Evolutionary conservation across 495 filamentous ascomycete species (phyloP), one percentile per base, ranked within the genome.

Genomic region (Annulohypoxylon nitens): DNA sequence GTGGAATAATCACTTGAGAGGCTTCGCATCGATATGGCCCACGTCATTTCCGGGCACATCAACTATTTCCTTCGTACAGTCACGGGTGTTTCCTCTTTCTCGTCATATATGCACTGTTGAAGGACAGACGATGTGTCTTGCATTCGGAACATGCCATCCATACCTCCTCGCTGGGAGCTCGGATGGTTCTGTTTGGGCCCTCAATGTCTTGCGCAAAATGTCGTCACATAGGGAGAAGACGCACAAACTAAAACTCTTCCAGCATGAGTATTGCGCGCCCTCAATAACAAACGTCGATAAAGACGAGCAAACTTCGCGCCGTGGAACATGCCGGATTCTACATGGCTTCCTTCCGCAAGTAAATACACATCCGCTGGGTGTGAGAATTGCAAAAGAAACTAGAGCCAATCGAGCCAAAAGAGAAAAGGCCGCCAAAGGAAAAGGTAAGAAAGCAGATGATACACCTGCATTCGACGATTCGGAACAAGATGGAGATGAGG

Each of bases 301-400:
- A n/a, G 67, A 26, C 58, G 71, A 58, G 60, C 75, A 69, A 87
- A 84, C 1, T 81, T 82, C 47, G 86, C 82, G 73, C 81, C 90
- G 75, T 89, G 92, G 76, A 86, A 90, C 81, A 86, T 89, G 78
- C 88, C 90, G 83, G 23, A 78, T 86, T 33, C 62, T 86, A 16
- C 81, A 85, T 54, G 82, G 83, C 1, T 86, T 81, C 51, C 54
- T 77, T 5, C 80, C 81, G 0, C 83, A 86, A 86, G 82, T 88
- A 55, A 88, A 88, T 69, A 90, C 88, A 61, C 92, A 94, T 78
- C 89, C 89, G 67, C 87, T 76, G 6, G 70, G 88, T 75, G 83
- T 81, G 48, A 91, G 90, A 20, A 86, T 90, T 77, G 84, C 86
- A 30, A 92, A 90, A 81, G 88, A 87, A 18, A 68, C 51, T 16